phyloP scores from a whole-genome alignment of 176 grass and related monocot genomes.

The Bonia amplexicaulis region DNA sequence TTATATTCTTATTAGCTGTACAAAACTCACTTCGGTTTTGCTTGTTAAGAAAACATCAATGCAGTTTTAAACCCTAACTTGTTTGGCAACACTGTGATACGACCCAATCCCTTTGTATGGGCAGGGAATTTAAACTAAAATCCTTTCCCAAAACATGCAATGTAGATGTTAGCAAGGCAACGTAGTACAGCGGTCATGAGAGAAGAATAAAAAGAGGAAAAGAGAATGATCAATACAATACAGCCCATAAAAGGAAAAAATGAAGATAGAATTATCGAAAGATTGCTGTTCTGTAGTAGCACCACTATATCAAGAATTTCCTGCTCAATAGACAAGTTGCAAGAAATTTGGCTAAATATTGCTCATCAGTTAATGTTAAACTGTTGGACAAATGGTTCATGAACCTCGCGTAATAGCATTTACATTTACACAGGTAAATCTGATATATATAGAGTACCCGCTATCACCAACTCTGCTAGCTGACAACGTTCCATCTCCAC shows the following conservation, averaged over 20 bases:
- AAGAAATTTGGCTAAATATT: not conserved
- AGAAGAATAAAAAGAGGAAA: not conserved
- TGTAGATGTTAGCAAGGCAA: not conserved
- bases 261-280: not conserved
- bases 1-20: too few relatives aligned
- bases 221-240: not conserved
- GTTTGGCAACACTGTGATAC: too few relatives aligned
- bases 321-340: not conserved
- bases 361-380: not conserved
- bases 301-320: not conserved
- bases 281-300: not conserved
- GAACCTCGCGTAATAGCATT: not conserved
- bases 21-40: too few relatives aligned
- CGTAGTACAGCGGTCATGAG: not conserved
- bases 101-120: too few relatives aligned
- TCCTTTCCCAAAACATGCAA: too few relatives aligned
- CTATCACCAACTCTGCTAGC: not conserved
- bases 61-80: too few relatives aligned
- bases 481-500: not conserved
- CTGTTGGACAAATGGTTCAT: not conserved
- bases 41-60: too few relatives aligned
- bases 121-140: too few relatives aligned
- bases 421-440: conserved; percentile 13
- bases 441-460: not conserved
- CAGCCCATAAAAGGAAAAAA: not conserved